Evolutionary conservation across 345 rosid species (phyloP).

Genomic region (Euphorbia peplus): DNA sequence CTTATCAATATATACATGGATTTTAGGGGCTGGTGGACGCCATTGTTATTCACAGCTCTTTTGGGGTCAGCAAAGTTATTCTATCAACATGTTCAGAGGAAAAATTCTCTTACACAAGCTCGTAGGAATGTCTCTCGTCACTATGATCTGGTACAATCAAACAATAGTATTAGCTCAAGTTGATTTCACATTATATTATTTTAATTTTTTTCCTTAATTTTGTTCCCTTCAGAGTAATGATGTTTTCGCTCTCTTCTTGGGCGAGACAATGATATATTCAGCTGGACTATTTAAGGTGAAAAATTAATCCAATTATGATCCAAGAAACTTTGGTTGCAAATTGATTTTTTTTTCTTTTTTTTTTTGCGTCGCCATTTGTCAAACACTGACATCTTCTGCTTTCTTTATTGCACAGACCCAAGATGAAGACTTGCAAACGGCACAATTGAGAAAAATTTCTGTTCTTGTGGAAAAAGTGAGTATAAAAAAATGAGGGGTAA

Average conservation of each 20-base stretch:
- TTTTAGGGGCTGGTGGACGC: constrained; percentile 94
- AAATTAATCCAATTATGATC: background rate
- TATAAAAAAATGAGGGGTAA: too few species aligned
- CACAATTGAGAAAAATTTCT: constrained; percentile 70
- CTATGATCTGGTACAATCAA: constrained; percentile 84
- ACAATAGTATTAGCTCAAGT: too few species aligned
- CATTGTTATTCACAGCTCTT: constrained; percentile 61
- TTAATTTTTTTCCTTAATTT: too few species aligned
- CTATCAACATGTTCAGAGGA: constrained; percentile 62
- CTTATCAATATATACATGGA: background rate
- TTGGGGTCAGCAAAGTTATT: constrained; percentile 74
- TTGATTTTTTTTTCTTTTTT: too few species aligned
- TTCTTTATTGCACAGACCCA: constrained; percentile 36
- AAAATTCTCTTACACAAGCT: constrained; percentile 81
- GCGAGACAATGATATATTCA: constrained; percentile 82
- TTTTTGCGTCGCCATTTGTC: too few species aligned
- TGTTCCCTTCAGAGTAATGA: constrained; percentile 60
- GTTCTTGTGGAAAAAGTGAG: constrained; percentile 66
- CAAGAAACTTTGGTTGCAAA: too few species aligned
- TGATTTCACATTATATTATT: too few species aligned
- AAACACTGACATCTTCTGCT: too few species aligned
- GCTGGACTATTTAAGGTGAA: constrained; percentile 72
- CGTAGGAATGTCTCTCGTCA: constrained; percentile 81
- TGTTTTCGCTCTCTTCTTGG: constrained; percentile 67
- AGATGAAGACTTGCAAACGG: constrained; percentile 59